These are phyloP conservation scores for Cryoendolithus antarcticus DNA, from an alignment of 2,329 filamentous ascomycete species.

Conservation along the genomic window DNA sequence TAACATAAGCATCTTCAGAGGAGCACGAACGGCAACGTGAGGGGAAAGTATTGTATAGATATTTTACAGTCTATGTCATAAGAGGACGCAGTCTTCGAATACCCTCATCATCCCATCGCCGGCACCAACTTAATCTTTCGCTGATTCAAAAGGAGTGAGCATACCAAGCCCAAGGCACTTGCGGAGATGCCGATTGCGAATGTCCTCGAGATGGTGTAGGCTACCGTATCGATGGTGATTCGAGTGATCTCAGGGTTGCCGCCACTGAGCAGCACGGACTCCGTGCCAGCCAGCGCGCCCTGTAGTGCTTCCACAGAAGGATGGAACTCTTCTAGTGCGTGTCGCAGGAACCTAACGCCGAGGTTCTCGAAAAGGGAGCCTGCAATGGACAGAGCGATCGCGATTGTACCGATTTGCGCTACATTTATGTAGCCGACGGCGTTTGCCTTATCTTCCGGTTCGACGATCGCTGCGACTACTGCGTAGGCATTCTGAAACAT, in stretches of 20 bases:
- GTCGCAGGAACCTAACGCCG: constrained; percentile 10
- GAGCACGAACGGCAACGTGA: too few relatives aligned
- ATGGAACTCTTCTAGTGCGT: constrained; percentile 9
- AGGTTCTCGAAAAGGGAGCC: constrained; percentile 19
- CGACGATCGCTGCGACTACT: constrained; percentile 9
- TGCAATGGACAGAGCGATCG: constrained; percentile 17
- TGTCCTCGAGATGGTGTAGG: neutral
- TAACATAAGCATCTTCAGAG: too few relatives aligned
- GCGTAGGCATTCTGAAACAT: constrained; percentile 12
- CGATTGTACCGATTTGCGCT: constrained; percentile 16
- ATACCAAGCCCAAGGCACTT: too few relatives aligned
- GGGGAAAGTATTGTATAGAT: too few relatives aligned
- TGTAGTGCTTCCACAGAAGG: constrained; percentile 5
- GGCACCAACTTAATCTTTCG: too few relatives aligned
- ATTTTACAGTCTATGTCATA: too few relatives aligned
- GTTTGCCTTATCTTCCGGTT: constrained; percentile 4
- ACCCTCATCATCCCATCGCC: too few relatives aligned
- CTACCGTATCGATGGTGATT: neutral
- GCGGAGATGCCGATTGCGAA: neutral
- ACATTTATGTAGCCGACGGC: constrained; percentile 9
- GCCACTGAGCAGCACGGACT: constrained; percentile 1
- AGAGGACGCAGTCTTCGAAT: too few relatives aligned
- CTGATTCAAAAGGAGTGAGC: too few relatives aligned
- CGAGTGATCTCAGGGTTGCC: neutral
- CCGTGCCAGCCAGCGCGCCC: neutral